Conservation (phyloP, 768 basidiomycete species). For the Pisolithus microcarpus region DNA sequence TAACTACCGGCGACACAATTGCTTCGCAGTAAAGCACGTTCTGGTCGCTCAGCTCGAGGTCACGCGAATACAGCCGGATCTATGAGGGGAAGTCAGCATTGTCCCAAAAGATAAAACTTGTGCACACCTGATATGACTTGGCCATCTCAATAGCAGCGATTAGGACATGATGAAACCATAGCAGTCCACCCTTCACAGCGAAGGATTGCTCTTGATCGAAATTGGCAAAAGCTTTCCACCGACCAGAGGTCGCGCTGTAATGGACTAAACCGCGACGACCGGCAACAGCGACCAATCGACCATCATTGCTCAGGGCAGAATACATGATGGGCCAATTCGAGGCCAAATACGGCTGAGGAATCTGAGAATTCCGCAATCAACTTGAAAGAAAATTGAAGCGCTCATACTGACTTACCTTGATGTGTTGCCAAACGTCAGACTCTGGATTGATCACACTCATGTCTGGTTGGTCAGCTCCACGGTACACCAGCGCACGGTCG, state of each 20-base stretch:
- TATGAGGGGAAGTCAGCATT: constrained; percentile 24
- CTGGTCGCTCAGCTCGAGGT: constrained; percentile 75
- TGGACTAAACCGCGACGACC: constrained; percentile 87
- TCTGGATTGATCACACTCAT: constrained; percentile 98
- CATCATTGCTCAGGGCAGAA: constrained; percentile 85
- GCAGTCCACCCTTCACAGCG: constrained; percentile 77
- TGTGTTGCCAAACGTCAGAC: constrained; percentile 96
- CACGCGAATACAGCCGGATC: constrained; percentile 92
- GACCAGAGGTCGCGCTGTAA: constrained; percentile 88
- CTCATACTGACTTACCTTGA: constrained; percentile 51
- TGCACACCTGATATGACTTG: constrained; percentile 65
- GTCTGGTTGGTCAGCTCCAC: constrained; percentile 95
- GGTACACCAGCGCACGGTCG: constrained; percentile 86
- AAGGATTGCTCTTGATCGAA: constrained; percentile 84
- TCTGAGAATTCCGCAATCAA: constrained; percentile 37
- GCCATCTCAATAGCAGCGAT: constrained; percentile 83
- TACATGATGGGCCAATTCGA: constrained; percentile 93
- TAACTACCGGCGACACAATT: constrained; percentile 69
- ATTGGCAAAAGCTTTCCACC: constrained; percentile 88
- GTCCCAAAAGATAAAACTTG: neutral
- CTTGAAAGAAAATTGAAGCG: neutral
- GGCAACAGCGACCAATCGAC: constrained; percentile 86
- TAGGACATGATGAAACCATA: constrained; percentile 96
- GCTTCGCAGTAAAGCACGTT: constrained; percentile 79
- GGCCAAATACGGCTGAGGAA: constrained; percentile 82